Evolutionary conservation across 305 asterid species (phyloP).

Genomic region (Solanum chacoense): DNA sequence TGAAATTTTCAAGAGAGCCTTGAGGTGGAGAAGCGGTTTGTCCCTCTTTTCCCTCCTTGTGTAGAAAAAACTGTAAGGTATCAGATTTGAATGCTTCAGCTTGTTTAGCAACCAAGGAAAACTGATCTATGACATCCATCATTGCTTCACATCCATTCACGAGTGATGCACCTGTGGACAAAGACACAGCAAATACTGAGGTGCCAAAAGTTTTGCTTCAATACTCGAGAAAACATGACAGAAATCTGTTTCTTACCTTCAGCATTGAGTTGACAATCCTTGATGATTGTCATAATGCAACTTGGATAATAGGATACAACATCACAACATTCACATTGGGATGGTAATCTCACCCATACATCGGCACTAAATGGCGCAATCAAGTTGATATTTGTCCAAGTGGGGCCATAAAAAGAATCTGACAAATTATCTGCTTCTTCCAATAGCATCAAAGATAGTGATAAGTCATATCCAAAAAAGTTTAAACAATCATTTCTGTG

Average conservation of each 20-base stretch:
- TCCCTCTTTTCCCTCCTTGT: constrained; percentile 35
- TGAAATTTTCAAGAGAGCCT: constrained; percentile 27
- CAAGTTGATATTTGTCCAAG: constrained; percentile 28
- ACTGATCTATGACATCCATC: constrained; percentile 47
- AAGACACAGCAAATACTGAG: constrained; percentile 2
- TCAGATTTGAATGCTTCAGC: constrained; percentile 46
- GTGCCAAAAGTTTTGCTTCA: neutral
- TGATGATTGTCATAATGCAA: constrained; percentile 56
- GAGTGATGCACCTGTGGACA: constrained; percentile 43
- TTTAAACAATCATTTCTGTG: constrained; percentile 57
- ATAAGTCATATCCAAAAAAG: constrained; percentile 65
- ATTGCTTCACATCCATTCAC: constrained; percentile 51
- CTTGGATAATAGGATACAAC: constrained; percentile 33
- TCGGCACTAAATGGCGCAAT: constrained; percentile 59
- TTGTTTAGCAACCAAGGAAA: constrained; percentile 47
- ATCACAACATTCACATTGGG: constrained; percentile 24
- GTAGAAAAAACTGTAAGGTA: constrained; percentile 39
- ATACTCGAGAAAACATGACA: neutral
- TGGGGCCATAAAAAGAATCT: constrained; percentile 9
- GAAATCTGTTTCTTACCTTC: constrained; percentile 40
- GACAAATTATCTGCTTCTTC: constrained; percentile 29
- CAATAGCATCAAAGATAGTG: constrained; percentile 41
- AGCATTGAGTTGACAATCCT: constrained; percentile 48
- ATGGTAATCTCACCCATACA: constrained; percentile 81
- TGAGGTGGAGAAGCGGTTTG: constrained; percentile 22